phyloP scores from a whole-genome alignment of 1,139 yeast genomes.

The Hemisphaericaspora xylofermentans region DNA sequence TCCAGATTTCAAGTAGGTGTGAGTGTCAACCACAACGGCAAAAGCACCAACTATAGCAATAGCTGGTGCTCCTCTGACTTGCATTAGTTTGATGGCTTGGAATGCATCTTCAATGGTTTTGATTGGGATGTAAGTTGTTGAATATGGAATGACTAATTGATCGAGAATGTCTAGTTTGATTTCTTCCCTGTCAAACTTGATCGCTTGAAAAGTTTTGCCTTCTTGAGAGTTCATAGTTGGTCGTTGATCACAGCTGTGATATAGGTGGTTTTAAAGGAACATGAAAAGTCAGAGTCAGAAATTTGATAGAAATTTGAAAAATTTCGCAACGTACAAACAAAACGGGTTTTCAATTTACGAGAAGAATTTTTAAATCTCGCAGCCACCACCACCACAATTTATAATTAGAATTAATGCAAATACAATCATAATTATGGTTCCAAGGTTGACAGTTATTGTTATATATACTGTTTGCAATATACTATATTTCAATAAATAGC shows the following conservation, averaged over 20 bases:
- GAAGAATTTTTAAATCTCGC: too few relatives aligned
- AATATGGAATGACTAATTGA: constrained; percentile 80
- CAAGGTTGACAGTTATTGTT: too few relatives aligned
- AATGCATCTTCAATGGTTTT: constrained; percentile 68
- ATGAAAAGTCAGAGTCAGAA: neutral
- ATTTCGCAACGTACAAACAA: neutral
- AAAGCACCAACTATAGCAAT: constrained; percentile 93
- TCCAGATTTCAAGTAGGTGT: constrained; percentile 18
- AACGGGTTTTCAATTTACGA: neutral
- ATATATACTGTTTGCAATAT: too few relatives aligned
- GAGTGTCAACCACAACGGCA: constrained; percentile 73
- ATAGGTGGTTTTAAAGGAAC: neutral
- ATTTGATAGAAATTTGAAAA: neutral
- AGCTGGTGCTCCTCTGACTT: constrained; percentile 98
- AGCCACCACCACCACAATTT: neutral
- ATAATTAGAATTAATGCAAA: too few relatives aligned
- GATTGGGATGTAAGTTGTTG: constrained; percentile 65
- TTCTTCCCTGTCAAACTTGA: constrained; percentile 54
- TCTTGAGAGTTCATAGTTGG: constrained; percentile 2
- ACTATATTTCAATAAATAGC: too few relatives aligned
- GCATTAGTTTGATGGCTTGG: constrained; percentile 82
- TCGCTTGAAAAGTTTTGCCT: constrained; percentile 55
- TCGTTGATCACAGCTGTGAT: too few relatives aligned
- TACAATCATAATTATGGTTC: neutral
- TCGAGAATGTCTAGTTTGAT: constrained; percentile 64